phyloP scores from a whole-genome alignment of 106 monocot genomes.

The Agapanthus africanus region DNA sequence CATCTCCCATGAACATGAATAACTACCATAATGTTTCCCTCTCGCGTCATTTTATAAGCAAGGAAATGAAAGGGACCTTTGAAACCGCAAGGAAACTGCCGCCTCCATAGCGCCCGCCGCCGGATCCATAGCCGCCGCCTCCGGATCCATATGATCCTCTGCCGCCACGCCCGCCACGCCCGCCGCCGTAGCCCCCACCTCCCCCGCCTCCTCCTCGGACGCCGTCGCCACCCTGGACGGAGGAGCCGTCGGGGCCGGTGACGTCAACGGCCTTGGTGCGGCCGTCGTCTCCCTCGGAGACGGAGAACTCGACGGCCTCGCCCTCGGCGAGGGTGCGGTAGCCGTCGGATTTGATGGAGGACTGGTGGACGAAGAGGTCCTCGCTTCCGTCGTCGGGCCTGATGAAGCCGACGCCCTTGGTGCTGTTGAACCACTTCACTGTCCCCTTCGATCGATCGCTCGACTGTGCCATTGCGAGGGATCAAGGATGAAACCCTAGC shows the following conservation, averaged over 20 bases:
- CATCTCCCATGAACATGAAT: no score
- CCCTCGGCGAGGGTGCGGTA: neutral
- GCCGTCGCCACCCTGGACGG: neutral
- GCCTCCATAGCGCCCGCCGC: slow-evolving; percentile 19
- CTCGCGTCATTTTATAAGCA: no score
- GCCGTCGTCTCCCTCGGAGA: neutral
- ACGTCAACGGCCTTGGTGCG: neutral
- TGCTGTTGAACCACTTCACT: neutral
- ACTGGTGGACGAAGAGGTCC: neutral
- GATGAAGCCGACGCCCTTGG: neutral
- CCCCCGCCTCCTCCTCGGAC: neutral
- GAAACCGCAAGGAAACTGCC: no score
- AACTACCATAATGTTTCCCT: no score
- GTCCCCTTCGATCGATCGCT: slow-evolving; percentile 5
- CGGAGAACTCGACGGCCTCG: neutral
- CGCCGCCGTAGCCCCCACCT: neutral
- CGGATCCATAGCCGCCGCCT: slow-evolving; percentile 11
- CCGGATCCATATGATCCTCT: no score
- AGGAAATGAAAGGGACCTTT: no score
- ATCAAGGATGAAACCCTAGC: no score
- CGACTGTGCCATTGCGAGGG: neutral
- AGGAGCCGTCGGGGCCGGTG: neutral
- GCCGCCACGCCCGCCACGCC: slow-evolving; percentile 12
- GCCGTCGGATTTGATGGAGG: neutral
- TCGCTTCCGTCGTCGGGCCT: neutral